Evolutionary conservation across 2,329 filamentous ascomycete genomes (phyloP), one percentile per base, ranked within the genome.

Genomic region (Talaromyces albobiverticillius): DNA sequence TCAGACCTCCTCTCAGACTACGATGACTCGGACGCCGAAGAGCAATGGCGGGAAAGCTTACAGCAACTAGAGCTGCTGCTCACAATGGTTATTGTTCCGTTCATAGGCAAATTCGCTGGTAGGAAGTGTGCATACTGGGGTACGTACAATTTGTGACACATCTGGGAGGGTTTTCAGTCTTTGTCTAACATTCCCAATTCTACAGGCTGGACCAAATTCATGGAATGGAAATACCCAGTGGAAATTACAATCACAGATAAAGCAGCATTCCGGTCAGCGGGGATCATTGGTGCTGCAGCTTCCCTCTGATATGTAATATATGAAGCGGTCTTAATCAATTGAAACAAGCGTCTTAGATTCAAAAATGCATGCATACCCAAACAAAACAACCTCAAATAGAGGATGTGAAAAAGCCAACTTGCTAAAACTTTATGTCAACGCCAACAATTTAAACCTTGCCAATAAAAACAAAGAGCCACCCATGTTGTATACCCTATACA

Each of bases 111-210:
- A 75, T 97, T 91, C 75, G 84, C 96, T 71, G 94, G 94, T 43
- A 83, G 94, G 70, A 95, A 90, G 73, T 95, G 92, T 77, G 93
- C 93, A 56, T 96, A 95, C 70, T 96, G 91, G 90, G 90, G 93
- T 96, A 80, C 36, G 71, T 66, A 29, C 22, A 8, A 10, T 29
- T n/a, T n/a, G n/a, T n/a, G n/a, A n/a, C n/a, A n/a, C n/a, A n/a
- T n/a, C n/a, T n/a, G n/a, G n/a, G n/a, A n/a, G n/a, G n/a, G n/a
- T n/a, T n/a, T n/a, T n/a, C n/a, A n/a, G n/a, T n/a, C n/a, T n/a
- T n/a, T n/a, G n/a, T 53, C 58, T 64, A 41, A 64, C 50, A 11
- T 23, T n/a, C n/a, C n/a, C n/a, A n/a, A n/a, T n/a, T n/a, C n/a
- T n/a, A n/a, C 62, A 96, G 92, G 90, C 62, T 96, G 93, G 92